A percentile compares a stretch with the other conserved stretches of the same genome.
phyloP scores from a whole-genome alignment of 2,329 filamentous ascomycete genomes.

The Monosporascus sp. region DNA sequence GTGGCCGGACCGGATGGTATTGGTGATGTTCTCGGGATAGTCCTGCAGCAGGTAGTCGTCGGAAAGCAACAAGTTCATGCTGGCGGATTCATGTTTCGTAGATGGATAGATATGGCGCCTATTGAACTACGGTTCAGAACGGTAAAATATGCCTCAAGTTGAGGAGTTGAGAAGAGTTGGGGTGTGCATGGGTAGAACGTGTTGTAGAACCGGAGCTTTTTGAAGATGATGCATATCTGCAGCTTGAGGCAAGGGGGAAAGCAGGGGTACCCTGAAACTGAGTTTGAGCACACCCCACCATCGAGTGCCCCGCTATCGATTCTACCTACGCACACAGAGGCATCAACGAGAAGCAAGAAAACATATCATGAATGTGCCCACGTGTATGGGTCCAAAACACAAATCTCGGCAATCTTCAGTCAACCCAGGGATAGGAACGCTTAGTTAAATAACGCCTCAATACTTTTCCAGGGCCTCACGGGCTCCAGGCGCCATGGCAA shows the following conservation, averaged over 20 bases:
- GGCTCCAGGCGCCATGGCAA: constrained; percentile 38
- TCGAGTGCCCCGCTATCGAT: too few species aligned
- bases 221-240: neutral
- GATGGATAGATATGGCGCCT: neutral
- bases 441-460: neutral
- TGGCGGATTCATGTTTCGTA: constrained; percentile 16
- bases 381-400: too few species aligned
- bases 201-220: neutral
- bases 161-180: too few species aligned
- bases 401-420: neutral
- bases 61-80: constrained; percentile 57
- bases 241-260: neutral
- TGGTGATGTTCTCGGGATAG: constrained; percentile 85
- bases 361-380: neutral
- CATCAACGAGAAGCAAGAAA: too few species aligned
- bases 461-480: neutral
- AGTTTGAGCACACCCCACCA: too few species aligned
- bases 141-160: too few species aligned
- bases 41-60: constrained; percentile 67
- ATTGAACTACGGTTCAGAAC: constrained; percentile 2
- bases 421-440: too few species aligned
- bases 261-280: too few species aligned
- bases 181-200: neutral
- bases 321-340: too few species aligned
- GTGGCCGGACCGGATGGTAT: constrained; percentile 72